phyloP scores from a whole-genome alignment of 1,139 yeast genomes.

The Diutina pseudorugosa region DNA sequence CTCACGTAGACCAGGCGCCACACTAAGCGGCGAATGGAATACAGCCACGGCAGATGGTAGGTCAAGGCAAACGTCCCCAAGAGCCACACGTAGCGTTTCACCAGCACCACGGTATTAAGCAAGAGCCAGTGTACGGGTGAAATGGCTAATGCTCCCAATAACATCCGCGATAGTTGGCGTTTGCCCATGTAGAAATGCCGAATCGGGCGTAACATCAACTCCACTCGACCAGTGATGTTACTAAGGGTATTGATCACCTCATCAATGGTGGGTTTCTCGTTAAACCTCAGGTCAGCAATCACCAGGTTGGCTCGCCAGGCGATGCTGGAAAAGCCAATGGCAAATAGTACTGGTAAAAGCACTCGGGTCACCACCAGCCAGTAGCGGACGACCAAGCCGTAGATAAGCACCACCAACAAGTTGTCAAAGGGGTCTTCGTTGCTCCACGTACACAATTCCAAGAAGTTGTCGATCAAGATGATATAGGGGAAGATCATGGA shows the following conservation, averaged over 20 bases:
- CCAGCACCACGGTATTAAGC: constrained; percentile 22
- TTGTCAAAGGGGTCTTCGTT: constrained; percentile 39
- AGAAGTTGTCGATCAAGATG: constrained; percentile 27
- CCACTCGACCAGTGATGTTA: constrained; percentile 35
- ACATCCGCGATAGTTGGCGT: constrained; percentile 17
- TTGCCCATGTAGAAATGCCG: not conserved
- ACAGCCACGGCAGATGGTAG: constrained; percentile 43
- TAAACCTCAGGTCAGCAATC: constrained; percentile 27
- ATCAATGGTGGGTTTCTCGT: constrained; percentile 42
- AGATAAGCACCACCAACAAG: constrained; percentile 28
- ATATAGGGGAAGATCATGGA: constrained; percentile 38
- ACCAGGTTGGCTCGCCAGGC: constrained; percentile 37
- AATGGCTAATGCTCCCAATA: constrained; percentile 18
- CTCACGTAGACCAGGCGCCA: constrained; percentile 45
- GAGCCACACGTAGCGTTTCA: constrained; percentile 24
- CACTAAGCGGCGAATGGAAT: constrained; percentile 34
- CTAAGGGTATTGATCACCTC: constrained; percentile 41
- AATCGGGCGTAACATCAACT: constrained; percentile 31
- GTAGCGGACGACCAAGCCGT: constrained; percentile 29
- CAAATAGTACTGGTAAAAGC: constrained; percentile 26
- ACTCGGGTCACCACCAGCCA: constrained; percentile 28
- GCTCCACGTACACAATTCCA: constrained; percentile 44
- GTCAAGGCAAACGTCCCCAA: constrained; percentile 30
- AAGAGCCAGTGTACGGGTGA: constrained; percentile 38
- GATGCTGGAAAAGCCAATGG: constrained; percentile 23